Evolutionary conservation across 2,329 filamentous ascomycete species (phyloP).

Genomic region (Didymella sp.): DNA sequence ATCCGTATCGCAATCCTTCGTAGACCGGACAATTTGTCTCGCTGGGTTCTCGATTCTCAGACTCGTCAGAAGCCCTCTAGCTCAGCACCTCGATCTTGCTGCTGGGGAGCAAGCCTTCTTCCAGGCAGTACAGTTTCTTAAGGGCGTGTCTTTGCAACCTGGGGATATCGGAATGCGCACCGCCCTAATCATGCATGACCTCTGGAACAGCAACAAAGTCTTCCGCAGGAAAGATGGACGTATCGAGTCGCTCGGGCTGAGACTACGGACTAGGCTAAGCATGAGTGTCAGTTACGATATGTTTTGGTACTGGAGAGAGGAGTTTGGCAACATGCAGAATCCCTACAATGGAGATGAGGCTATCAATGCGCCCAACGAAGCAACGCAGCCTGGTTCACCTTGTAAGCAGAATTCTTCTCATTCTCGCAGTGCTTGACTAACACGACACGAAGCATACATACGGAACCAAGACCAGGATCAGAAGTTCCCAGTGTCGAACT

Average conservation of each 20-base stretch:
- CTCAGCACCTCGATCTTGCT: constrained; percentile 42
- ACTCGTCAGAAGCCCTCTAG: constrained; percentile 40
- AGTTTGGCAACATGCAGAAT: constrained; percentile 48
- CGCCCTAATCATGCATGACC: constrained; percentile 43
- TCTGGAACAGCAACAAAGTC: constrained; percentile 45
- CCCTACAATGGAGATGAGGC: constrained; percentile 47
- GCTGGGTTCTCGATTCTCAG: constrained; percentile 46
- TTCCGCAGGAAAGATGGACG: constrained; percentile 44
- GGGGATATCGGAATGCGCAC: constrained; percentile 42
- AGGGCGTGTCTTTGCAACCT: constrained; percentile 43
- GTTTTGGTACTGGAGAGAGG: constrained; percentile 52
- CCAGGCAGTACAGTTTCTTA: constrained; percentile 41
- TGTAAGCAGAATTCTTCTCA: constrained; percentile 29
- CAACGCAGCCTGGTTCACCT: constrained; percentile 36
- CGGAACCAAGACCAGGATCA: constrained; percentile 23
- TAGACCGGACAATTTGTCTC: constrained; percentile 44
- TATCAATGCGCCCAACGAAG: constrained; percentile 26
- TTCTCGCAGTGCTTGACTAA: constrained; percentile 16
- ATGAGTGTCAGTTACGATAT: constrained; percentile 51
- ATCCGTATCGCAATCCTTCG: constrained; percentile 42
- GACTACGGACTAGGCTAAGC: constrained; percentile 43
- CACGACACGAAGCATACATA: constrained; percentile 24
- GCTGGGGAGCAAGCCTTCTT: constrained; percentile 46
- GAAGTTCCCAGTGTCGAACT: constrained; percentile 23
- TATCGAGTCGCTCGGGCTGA: constrained; percentile 42